Evolutionary conservation across 768 basidiomycete species (phyloP), one percentile per base, ranked within the genome.

Genomic region (Leccinellum rugosiceps): DNA sequence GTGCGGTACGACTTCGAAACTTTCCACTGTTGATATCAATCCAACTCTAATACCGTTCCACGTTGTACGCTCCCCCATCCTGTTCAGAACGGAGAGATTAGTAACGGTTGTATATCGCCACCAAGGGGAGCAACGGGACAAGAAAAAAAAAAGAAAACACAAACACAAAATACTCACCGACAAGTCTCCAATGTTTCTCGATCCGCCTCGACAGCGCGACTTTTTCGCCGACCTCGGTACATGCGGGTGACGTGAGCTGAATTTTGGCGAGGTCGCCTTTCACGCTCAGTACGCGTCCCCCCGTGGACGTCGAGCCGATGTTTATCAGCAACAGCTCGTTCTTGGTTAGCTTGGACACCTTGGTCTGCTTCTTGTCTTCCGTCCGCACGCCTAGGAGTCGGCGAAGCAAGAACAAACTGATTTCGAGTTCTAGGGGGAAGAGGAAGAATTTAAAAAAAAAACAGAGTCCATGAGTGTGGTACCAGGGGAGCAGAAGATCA

Each of bases 281-380:
- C 68, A 97, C 93, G 67, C 84, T 90, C 62, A 98, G 75, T 14
- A 99, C 94, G 41, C 95, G 88, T 31, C 97, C 96, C 59, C 97
- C 97, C 2, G 94, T 96, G 4, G 95, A 97, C 2, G 94, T 98
- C 21, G 94, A 96, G 19, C 96, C 95, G 57, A 99, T 98, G 78
- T 98, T 98, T 80, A 99, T 95, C 59, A 98, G 83, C 3, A 98
- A 76, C 2, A 95, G 81, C 75, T 97, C 95, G 74, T 88, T 89
- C 76, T 96, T 96, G 57, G 85, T 81, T 46, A 97, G 82, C 73
- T 97, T 97, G 53, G 91, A 80, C 23, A 93, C 92, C 75, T 94
- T 99, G 21, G 97, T 97, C 72, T 95, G 92, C 73, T 98, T 99
- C 79, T 95, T 97, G 78, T 98, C 97, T 74, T 98, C 96, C 23